Evolutionary conservation across 2,329 filamentous ascomycete species (phyloP).

Genomic region (Scedosporium minutisporum): DNA sequence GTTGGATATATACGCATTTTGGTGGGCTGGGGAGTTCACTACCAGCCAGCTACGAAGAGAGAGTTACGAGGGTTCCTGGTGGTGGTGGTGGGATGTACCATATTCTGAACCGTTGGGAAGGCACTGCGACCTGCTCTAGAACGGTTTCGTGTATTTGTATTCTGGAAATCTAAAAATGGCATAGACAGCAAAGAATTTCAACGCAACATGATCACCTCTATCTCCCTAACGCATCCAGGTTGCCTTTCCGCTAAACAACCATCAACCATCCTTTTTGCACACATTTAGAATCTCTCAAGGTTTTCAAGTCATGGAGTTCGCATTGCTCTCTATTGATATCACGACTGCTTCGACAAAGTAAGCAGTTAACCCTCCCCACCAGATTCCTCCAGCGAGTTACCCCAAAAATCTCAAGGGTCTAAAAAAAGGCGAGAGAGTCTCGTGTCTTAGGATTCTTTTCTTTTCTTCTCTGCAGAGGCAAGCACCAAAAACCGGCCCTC

Average conservation of each 20-base stretch:
- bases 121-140: not conserved
- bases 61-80: not conserved
- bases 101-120: not conserved
- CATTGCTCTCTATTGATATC: not conserved
- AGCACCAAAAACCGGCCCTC: not conserved
- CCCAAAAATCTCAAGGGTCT: not conserved
- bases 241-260: not conserved
- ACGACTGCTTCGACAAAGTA: not conserved
- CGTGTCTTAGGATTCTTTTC: not conserved
- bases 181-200: too few relatives aligned
- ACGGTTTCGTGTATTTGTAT: conserved; percentile 1
- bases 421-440: not conserved
- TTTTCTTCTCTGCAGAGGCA: not conserved
- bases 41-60: too few relatives aligned
- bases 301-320: not conserved
- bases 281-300: not conserved
- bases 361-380: not conserved
- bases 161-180: not conserved
- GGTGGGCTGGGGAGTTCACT: too few relatives aligned
- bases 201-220: not conserved
- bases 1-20: too few relatives aligned
- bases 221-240: too few relatives aligned
- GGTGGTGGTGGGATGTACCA: not conserved
- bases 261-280: not conserved
- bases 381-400: not conserved